Evolutionary conservation across 345 rosid species (phyloP), one percentile per base, ranked within the genome.

Genomic region (Triadica sebifera): DNA sequence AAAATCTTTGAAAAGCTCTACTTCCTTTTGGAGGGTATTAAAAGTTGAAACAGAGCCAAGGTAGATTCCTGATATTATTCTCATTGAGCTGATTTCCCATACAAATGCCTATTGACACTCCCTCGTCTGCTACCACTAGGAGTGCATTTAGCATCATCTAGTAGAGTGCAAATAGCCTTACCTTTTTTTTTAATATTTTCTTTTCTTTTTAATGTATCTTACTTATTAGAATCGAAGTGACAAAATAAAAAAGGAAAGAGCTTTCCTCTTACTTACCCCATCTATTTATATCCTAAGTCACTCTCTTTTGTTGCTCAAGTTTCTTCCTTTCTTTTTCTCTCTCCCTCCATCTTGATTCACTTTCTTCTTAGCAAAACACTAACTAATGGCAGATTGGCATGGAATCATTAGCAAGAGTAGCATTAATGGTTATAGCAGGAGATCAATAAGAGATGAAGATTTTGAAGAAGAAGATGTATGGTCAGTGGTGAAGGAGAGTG

Each of bases 381-480:
- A 1, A 15, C 20, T 67, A 57, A 86, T 83, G 86, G 84, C 75
- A 75, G 86, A 82, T 57, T 64, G 86, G 85, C 67, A 75, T 64
- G 80, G 80, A 15, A 29, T 29, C 34, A 29, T 29, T 1, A 29
- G 34, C 34, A 29, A 29, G 34, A 29, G 34, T 29, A 70, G 68
- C n/a, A 72, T 24, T 19, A 41, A 65, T 56, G 78, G 74, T 17
- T 41, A 13, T 29, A 74, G 76, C 56, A 74, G 78, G 73, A 69
- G 76, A 64, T 53, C 84, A 61, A 69, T 69, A 76, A 67, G 77
- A 73, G 79, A 83, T 76, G 92, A 83, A 77, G 93, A 93, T 66
- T 90, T 91, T 83, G 89, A 85, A 65, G 97, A 91, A 83, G 90
- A 82, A 74, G 95, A 91, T 50, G 81, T 90, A 10, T 91, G 95